Evolutionary conservation across 805 yeast species (phyloP), one percentile per base, ranked within the genome.

Genomic region (Wickerhamomyces sydowiorum): DNA sequence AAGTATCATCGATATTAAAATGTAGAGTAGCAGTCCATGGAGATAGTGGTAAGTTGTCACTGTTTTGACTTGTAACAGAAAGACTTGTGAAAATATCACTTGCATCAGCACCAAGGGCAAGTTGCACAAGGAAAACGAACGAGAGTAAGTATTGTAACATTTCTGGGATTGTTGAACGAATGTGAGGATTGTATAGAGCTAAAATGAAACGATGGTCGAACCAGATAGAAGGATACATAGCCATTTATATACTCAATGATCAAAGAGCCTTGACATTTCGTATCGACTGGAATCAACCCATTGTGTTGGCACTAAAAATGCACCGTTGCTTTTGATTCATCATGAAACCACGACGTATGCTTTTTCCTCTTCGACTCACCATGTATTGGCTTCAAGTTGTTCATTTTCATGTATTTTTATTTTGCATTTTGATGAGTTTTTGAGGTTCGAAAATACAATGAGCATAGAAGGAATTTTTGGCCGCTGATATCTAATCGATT

Each of bases 21-120:
- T 50, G 58, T 19, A 67, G 49, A 1, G 56, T 42, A 13, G 63
- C 62, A 9, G 51, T 47, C 70, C 70, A 67, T 25, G 63, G 61
- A 35, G 51, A 45, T 18, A 54, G 49, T 13, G 70, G 70, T 22
- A 34, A 30, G 35, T 40, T 45, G 9, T 36, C 42, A 17, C 50
- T 51, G 18, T 36, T 41, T 1, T 35, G 23, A 19, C 45, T 31
- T 15, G 39, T 20, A 14, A 52, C 33, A 1, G 39, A 32, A 32
- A 45, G 23, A 2, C 41, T 37, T 7, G 47, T 42, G 30, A 43
- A 38, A 38, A 39, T 24, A 34, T 25, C 33, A 33, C 17, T 7
- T 19, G 41, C 20, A 13, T 7, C 34, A 24, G 45, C 36, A 19
- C 43, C 47, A 7, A 18, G 5, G 4, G 38, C 38, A 14, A 40